Evolutionary conservation across 148 eudicot species (phyloP).

Genomic region (Diospyros kaki): DNA sequence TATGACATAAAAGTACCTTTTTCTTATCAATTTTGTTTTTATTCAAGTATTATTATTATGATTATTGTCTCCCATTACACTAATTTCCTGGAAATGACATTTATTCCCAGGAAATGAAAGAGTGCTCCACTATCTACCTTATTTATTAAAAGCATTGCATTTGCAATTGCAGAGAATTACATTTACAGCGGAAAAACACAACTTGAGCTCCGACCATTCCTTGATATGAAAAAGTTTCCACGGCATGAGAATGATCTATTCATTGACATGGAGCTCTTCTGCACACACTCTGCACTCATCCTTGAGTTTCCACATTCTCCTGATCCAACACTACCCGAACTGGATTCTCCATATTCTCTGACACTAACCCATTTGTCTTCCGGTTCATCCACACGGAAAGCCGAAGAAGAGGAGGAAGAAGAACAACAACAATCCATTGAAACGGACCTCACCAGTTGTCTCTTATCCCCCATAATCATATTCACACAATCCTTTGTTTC

Average conservation of each 20-base stretch:
- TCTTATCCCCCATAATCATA: not conserved
- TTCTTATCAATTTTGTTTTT: too few species aligned
- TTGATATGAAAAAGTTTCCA: constrained; percentile 19
- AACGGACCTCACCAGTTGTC: constrained; percentile 7
- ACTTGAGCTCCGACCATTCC: constrained; percentile 11
- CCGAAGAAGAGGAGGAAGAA: not conserved
- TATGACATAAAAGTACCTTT: too few species aligned
- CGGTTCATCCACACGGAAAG: not conserved
- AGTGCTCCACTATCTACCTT: too few species aligned
- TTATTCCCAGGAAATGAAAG: too few species aligned
- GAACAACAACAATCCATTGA: not conserved
- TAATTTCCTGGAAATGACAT: too few species aligned
- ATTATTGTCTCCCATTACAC: too few species aligned
- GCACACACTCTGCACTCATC: not conserved
- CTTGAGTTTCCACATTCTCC: not conserved
- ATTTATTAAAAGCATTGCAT: too few species aligned
- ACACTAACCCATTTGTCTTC: not conserved
- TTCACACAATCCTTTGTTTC: constrained; percentile 9
- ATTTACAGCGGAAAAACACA: constrained; percentile 22
- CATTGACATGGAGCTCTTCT: constrained; percentile 12
- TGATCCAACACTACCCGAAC: not conserved
- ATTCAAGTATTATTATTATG: too few species aligned
- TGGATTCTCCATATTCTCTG: not conserved
- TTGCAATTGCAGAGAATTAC: not conserved
- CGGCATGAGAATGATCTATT: constrained; percentile 24